Percentiles rank a stretch among this genome's conserved stretches.
Evolutionary conservation across 2,329 filamentous ascomycete genomes (phyloP).

Genomic region (Hypoxylon sp.): DNA sequence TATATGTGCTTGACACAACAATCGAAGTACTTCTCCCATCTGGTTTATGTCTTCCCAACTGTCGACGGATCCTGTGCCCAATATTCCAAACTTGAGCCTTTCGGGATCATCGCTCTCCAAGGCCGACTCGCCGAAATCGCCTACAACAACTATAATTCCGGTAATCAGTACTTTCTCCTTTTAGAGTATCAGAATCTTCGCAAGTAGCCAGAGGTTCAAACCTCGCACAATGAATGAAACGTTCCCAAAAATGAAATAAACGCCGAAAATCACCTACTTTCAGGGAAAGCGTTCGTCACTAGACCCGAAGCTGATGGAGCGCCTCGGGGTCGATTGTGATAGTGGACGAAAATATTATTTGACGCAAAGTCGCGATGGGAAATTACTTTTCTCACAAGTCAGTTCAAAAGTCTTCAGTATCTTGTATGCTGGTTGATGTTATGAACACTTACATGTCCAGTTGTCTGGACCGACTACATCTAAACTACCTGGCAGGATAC

Average conservation of each 20-base stretch:
- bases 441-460: constrained; percentile 19
- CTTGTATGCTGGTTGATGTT: background rate
- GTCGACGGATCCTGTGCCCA: background rate
- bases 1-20: constrained; percentile 7
- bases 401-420: background rate
- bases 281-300: constrained; percentile 20
- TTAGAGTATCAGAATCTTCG: background rate
- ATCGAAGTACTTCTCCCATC: constrained; percentile 16
- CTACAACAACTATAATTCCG: constrained; percentile 20
- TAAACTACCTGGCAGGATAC: background rate
- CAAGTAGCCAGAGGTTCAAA: background rate
- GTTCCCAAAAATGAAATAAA: background rate
- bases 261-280: constrained; percentile 12
- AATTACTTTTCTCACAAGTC: constrained; percentile 14
- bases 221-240: background rate
- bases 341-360: constrained; percentile 30
- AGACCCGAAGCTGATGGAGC: background rate
- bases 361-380: constrained; percentile 14
- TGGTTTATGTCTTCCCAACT: constrained; percentile 27
- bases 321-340: background rate
- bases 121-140: constrained; percentile 21
- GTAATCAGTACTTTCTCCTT: constrained; percentile 13
- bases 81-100: background rate
- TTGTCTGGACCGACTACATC: background rate
- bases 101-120: background rate